These are phyloP conservation scores for Echinochloa phyllopogon DNA, from an alignment of 176 grass and related monocot species.

Conservation along the genomic window DNA sequence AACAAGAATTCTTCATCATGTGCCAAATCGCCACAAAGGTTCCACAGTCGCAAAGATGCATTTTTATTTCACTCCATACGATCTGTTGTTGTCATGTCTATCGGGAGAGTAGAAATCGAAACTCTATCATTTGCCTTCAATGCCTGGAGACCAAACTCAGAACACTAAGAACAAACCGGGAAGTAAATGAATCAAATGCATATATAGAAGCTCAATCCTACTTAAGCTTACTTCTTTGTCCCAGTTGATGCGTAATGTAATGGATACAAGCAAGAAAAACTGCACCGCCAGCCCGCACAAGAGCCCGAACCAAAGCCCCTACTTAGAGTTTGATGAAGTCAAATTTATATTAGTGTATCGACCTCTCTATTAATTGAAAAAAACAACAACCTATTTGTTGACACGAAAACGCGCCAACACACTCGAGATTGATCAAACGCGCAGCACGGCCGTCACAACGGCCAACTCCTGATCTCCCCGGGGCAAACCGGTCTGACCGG, in stretches of 20 bases:
- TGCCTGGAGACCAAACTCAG: background rate
- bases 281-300: background rate
- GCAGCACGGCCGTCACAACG: too few relatives aligned
- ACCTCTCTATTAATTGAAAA: background rate
- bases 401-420: too few relatives aligned
- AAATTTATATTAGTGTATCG: background rate
- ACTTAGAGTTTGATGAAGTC: background rate
- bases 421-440: too few relatives aligned
- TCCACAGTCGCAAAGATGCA: background rate
- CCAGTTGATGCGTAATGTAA: background rate
- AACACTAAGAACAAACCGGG: background rate
- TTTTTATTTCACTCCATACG: background rate
- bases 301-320: background rate
- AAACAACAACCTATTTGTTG: background rate
- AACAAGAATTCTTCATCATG: background rate
- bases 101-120: slow-evolving; percentile 40
- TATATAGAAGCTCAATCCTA: background rate
- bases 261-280: background rate
- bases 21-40: background rate
- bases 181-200: background rate
- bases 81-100: slow-evolving; percentile 22
- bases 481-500: too few relatives aligned
- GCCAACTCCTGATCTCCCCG: too few relatives aligned
- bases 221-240: background rate
- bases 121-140: slow-evolving; percentile 50